These are phyloP conservation scores for Tilletia indica DNA, from an alignment of 1,284 basidiomycete species.

Conservation along the genomic window DNA sequence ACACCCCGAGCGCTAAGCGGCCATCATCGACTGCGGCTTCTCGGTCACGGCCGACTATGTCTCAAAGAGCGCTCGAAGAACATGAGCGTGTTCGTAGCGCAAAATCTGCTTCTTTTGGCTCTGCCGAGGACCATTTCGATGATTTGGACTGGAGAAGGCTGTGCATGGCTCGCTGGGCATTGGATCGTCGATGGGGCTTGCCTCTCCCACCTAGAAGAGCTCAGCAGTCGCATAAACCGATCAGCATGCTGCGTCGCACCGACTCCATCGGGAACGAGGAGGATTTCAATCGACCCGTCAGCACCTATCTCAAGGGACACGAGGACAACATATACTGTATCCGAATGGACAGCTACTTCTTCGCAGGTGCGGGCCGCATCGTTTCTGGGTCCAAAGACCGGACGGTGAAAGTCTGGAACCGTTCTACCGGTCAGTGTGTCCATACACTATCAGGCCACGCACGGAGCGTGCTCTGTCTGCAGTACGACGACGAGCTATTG, in stretches of 20 bases:
- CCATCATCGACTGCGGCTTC: background rate
- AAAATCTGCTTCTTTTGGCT: no score
- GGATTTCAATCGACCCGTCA: conserved; percentile 22
- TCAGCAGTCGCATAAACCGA: background rate
- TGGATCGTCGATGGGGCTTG: conserved; percentile 34
- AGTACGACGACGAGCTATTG: conserved; percentile 42
- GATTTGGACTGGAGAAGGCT: conserved; percentile 28
- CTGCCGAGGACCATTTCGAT: background rate
- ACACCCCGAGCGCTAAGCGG: no score
- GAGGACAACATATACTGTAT: conserved; percentile 44
- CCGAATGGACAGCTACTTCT: conserved; percentile 28
- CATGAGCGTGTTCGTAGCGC: background rate
- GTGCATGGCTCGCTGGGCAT: conserved; percentile 26
- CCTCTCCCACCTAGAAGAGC: conserved; percentile 17
- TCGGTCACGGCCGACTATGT: background rate
- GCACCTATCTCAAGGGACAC: conserved; percentile 35
- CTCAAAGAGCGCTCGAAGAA: background rate
- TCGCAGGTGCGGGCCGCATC: conserved; percentile 33
- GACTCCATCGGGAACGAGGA: conserved; percentile 18
- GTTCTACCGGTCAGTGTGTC: conserved; percentile 30
- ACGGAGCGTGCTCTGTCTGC: conserved; percentile 39
- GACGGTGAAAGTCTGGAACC: conserved; percentile 45
- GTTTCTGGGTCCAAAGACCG: conserved; percentile 41
- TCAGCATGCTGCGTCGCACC: conserved; percentile 18
- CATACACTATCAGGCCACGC: conserved; percentile 37